Evolutionary conservation across 2,329 filamentous ascomycete genomes (phyloP), one percentile per base, ranked within the genome.

Genomic region (Sclerotinia nivalis): DNA sequence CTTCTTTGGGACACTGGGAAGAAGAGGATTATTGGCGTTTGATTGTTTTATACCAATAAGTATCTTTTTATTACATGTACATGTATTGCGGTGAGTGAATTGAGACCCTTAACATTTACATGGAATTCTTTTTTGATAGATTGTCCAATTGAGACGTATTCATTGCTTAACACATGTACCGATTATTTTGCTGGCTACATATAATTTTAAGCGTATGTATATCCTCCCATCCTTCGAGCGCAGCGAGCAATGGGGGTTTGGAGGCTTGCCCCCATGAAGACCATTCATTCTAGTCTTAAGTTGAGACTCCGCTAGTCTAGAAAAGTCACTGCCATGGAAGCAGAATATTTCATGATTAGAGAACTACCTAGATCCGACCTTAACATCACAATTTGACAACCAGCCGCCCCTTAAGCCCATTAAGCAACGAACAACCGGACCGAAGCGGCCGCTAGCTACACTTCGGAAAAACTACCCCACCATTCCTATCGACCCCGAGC

Each of bases 391-490:
- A 52, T 12, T 5, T 52, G 50, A 52, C 50, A 52, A 13, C 7
- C 25, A 31, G 25, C 25, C 9, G 25, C 37, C 37, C 37, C 12
- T 13, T 40, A 3, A 40, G 37, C 12, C 10, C 37, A 10, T 37
- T 37, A 1, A 40, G 2, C 12, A 40, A 0, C 12, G 1, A 40
- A 2, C 12, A 40, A 0, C 12, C 37, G 60, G 60, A 9, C 13
- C 20, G 18, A 43, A 66, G 62, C 62, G 62, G 62, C 65, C 65
- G 65, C 65, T 59, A 59, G 65, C 5, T 2, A 25, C 7, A 18
- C 1, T 25, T 28, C 68, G 47, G 49, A 49, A 66, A 69, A 69
- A 65, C 25, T 52, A 69, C 68, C 58, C 68, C 68, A 67, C 65
- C 65, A 67, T 59, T 31, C 43, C 50, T 12, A 20, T 43, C 58